Base-by-base conservation (phyloP, 345 rosid species). In the Leavenworthia alabamica region DNA sequence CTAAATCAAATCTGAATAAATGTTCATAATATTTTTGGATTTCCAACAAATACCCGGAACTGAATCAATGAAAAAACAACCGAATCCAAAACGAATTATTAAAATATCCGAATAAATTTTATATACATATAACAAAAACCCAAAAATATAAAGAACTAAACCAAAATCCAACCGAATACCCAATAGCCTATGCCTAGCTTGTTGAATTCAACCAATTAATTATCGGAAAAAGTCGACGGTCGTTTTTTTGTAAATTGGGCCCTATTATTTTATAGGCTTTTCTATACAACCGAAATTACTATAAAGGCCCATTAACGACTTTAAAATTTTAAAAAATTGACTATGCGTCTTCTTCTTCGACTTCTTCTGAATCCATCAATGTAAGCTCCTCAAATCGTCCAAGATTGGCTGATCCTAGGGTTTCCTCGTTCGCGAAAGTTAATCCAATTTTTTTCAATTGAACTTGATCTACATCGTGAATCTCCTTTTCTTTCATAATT, bases 221-320 rank as follows among this genome's bases (percentile, higher is more conserved):
- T 16, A 26, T 32, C 22, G 53, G n/a, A 8, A 60, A 42, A 44
- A 35, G 70, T 68, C 45, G 47, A 24, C 10, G 4, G 20, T 49
- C 28, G 51, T 31, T 12, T 32, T 4, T 36, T n/a, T 0, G 24
- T 15, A 12, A 8, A 19, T 17, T 51, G 10, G 66, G 60, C 54
- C 40, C 20, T 14, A 31, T 8, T 51, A 9, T 42, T 16, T 32
- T 22, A 32, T 51, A 46, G 73, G 66, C 60, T 66, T 58, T 37
- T 9, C 22, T 48, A 7, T 9, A 9, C 22, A 9, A n/a, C n/a
- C n/a, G n/a, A n/a, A 7, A n/a, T 7, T n/a, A 37, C 16, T n/a
- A n/a, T 13, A 13, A 37, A 37, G 39, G 39, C 39, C 39, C 39
- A 35, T 35, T 35, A 4, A 11, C 12, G 6, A 35, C 39, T 31